Base-by-base conservation (phyloP, 2,329 filamentous ascomycete genomes). In the Stromatinia cepivora region DNA sequence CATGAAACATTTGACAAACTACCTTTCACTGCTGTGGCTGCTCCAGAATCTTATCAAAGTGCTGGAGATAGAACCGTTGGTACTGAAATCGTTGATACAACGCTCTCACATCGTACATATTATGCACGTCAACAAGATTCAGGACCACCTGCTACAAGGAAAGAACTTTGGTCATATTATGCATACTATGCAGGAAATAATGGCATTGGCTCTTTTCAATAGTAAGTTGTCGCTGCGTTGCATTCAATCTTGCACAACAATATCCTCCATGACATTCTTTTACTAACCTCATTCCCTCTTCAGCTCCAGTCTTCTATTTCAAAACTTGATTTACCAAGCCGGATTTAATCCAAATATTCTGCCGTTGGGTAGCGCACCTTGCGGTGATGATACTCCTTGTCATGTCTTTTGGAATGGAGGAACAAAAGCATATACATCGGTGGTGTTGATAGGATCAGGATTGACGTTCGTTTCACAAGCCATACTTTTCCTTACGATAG, bases 301-400 rank as follows among this genome's bases (percentile, higher is more conserved):
- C 52, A 78, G 76, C 69, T 76, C 75, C 15, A 78, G 74, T 63
- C 72, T 77, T 57, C 72, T 78, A 15, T 78, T 78, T 65, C 76
- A 78, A 63, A 78, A 77, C 62, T 69, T 78, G 66, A 78, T 78
- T 54, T 75, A 74, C 57, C 76, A 77, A 69, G 76, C 73, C n/a
- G 75, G 71, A 13, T 78, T 78, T 69, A 76, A 78, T 50, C 76
- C 76, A 10, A 76, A 77, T 52, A 70, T 76, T 31, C 64, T 76
- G 2, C 76, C 76, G n/a, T 67, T 78, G 17, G 76, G 76, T 28
- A 78, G 76, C 54, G 70, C 71, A 9, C 25, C 70, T 45, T 77
- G 76, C 65, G 70, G 71, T 67, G 71, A 75, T 57, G 75, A 77
- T 58, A 53, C 71, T 4, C 75, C 75, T 11, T 77, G 76, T 67